Conservation (phyloP, 2,329 filamentous ascomycete species). For the Cadophora sp. region DNA sequence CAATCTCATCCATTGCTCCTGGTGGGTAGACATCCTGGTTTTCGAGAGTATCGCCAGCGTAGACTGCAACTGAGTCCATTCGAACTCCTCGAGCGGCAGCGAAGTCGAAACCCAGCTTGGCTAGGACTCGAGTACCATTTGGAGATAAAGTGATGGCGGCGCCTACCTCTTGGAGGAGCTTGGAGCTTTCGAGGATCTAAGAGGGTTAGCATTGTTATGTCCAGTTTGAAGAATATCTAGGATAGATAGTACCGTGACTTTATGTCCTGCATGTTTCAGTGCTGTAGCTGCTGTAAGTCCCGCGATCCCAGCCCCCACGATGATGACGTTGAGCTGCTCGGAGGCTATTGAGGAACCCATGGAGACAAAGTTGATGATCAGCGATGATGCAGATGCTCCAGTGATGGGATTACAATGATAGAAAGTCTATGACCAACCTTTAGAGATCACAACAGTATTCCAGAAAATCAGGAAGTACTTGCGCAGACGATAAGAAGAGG, state of each 20-base stretch:
- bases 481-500: too few species aligned
- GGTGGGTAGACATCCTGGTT: neutral
- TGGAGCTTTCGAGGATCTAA: neutral
- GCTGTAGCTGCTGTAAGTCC: slow-evolving; percentile 43
- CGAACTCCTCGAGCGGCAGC: neutral
- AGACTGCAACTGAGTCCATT: neutral
- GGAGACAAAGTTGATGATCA: too few species aligned
- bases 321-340: slow-evolving; percentile 31
- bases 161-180: neutral
- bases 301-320: slow-evolving; percentile 45
- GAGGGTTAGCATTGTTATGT: neutral
- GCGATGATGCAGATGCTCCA: too few species aligned
- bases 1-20: neutral
- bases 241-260: neutral
- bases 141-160: neutral
- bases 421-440: too few species aligned
- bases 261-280: neutral
- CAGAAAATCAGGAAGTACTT: too few species aligned
- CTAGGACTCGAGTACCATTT: neutral
- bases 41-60: neutral
- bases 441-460: too few species aligned
- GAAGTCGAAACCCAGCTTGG: neutral
- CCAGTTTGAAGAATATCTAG: neutral
- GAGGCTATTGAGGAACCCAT: neutral
- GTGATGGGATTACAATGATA: too few species aligned